A percentile compares a stretch with the other conserved stretches of the same genome.
These are phyloP conservation scores for Diaporthe citriasiana DNA, from an alignment of 2,329 filamentous ascomycete genomes.

Conservation along the genomic window DNA sequence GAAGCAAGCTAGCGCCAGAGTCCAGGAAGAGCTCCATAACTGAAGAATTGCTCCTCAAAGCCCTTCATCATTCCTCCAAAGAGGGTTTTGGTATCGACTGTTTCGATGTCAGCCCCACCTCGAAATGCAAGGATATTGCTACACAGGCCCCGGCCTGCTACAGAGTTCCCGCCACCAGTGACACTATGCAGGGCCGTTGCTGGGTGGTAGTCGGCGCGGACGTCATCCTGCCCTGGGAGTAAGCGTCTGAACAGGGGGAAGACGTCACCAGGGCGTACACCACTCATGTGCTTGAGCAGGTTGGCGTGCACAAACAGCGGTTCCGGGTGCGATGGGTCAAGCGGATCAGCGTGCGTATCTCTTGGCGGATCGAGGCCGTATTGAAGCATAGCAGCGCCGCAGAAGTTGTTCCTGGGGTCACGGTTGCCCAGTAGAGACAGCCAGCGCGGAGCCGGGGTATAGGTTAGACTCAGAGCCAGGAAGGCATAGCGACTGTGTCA, in stretches of 20 bases:
- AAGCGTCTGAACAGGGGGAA: constrained; percentile 37
- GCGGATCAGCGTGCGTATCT: constrained; percentile 10
- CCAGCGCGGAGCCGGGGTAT: constrained; percentile 41
- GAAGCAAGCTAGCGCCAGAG: constrained; percentile 23
- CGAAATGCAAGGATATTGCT: constrained; percentile 40
- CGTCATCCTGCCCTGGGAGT: constrained; percentile 33
- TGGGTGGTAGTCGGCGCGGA: constrained; percentile 16
- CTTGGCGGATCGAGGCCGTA: constrained; percentile 37
- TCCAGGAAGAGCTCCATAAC: constrained; percentile 29
- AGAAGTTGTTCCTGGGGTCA: constrained; percentile 28
- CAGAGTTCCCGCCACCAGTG: constrained; percentile 23
- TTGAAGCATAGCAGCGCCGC: constrained; percentile 42
- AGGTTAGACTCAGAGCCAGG: constrained; percentile 39
- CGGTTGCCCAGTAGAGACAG: constrained; percentile 40
- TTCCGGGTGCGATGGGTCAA: constrained; percentile 34
- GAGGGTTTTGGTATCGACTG: constrained; percentile 13
- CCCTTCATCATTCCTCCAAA: constrained; percentile 35
- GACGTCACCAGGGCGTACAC: constrained; percentile 27
- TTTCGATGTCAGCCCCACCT: constrained; percentile 35
- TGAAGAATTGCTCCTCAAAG: constrained; percentile 38
- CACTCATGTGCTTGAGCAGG: constrained; percentile 41
- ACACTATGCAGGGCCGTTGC: constrained; percentile 23
- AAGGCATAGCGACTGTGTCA: constrained; percentile 40
- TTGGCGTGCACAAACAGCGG: constrained; percentile 42
- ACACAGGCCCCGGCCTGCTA: constrained; percentile 37